phyloP scores from a whole-genome alignment of 2,329 filamentous ascomycete genomes.

The Gliomastix tumulicola region DNA sequence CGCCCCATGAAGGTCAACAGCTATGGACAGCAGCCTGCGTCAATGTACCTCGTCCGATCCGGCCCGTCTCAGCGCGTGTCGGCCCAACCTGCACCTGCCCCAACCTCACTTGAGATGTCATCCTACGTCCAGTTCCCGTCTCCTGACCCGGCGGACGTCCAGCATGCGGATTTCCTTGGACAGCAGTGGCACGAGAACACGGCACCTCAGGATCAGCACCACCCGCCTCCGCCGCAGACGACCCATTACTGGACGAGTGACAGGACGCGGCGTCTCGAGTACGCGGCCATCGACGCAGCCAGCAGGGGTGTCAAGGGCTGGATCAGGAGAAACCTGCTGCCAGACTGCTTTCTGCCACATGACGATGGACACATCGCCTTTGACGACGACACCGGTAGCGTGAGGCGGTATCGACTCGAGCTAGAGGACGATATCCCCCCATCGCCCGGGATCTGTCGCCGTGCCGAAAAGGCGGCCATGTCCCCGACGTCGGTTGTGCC shows the following conservation, averaged over 20 bases:
- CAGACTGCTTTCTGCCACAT: slow-evolving; percentile 52
- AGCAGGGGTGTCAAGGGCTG: slow-evolving; percentile 54
- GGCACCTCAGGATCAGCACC: not conserved
- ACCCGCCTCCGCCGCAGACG: slow-evolving; percentile 35
- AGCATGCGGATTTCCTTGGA: not conserved
- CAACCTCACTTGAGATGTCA: slow-evolving; percentile 18
- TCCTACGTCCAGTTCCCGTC: slow-evolving; percentile 38
- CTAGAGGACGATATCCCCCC: slow-evolving; percentile 37
- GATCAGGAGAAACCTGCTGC: slow-evolving; percentile 48
- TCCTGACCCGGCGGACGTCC: slow-evolving; percentile 23
- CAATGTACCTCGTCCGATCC: slow-evolving; percentile 22
- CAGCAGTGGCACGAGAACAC: no score
- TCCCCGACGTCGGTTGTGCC: no score
- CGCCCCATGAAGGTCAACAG: slow-evolving; percentile 24
- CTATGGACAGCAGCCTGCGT: slow-evolving; percentile 23
- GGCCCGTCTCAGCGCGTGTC: slow-evolving; percentile 1
- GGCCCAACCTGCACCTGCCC: slow-evolving; percentile 5
- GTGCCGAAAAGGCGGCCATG: not conserved
- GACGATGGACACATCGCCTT: slow-evolving; percentile 44
- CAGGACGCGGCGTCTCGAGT: slow-evolving; percentile 54
- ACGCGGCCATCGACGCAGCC: slow-evolving; percentile 59
- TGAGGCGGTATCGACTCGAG: slow-evolving; percentile 54
- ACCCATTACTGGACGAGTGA: slow-evolving; percentile 64
- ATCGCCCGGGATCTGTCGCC: not conserved
- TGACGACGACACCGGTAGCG: slow-evolving; percentile 56